Conservation (phyloP, 768 basidiomycete genomes). For the Pleurotus citrinopileatus region DNA sequence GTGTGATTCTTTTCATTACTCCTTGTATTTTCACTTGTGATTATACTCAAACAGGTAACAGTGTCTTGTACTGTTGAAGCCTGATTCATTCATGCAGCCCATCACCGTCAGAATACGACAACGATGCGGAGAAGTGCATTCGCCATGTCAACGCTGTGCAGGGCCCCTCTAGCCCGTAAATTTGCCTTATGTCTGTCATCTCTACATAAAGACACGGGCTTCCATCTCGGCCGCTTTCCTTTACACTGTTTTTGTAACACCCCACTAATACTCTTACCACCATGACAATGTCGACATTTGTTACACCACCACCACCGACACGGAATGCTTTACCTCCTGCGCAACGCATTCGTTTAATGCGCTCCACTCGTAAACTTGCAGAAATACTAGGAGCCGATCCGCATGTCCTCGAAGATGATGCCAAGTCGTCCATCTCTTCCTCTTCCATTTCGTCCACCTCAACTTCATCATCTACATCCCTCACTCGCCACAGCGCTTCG, state of each 20-base stretch:
- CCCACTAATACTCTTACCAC: neutral
- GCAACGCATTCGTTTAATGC: slow-evolving; percentile 52
- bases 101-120: slow-evolving; percentile 11
- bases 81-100: slow-evolving; percentile 10
- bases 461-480: slow-evolving; percentile 6
- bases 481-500: slow-evolving; percentile 4
- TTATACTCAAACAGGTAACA: slow-evolving; percentile 5
- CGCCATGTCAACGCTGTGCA: slow-evolving; percentile 9
- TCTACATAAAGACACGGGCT: neutral
- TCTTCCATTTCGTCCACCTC: slow-evolving; percentile 6
- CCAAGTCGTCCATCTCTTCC: slow-evolving; percentile 11
- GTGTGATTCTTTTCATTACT: slow-evolving; percentile 1
- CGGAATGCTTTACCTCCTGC: slow-evolving; percentile 42
- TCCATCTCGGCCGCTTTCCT: neutral
- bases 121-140: slow-evolving; percentile 7
- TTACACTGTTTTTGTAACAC: neutral
- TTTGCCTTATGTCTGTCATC: slow-evolving; percentile 1
- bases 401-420: slow-evolving; percentile 27
- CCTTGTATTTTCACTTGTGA: slow-evolving; percentile 7
- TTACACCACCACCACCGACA: slow-evolving; percentile 38
- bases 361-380: slow-evolving; percentile 55
- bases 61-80: slow-evolving; percentile 5
- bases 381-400: slow-evolving; percentile 49
- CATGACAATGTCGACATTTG: neutral
- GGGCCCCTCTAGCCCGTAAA: neutral